Evolutionary conservation across 306 rosid species (phyloP).

Genomic region (Quercus aquifolioides): DNA sequence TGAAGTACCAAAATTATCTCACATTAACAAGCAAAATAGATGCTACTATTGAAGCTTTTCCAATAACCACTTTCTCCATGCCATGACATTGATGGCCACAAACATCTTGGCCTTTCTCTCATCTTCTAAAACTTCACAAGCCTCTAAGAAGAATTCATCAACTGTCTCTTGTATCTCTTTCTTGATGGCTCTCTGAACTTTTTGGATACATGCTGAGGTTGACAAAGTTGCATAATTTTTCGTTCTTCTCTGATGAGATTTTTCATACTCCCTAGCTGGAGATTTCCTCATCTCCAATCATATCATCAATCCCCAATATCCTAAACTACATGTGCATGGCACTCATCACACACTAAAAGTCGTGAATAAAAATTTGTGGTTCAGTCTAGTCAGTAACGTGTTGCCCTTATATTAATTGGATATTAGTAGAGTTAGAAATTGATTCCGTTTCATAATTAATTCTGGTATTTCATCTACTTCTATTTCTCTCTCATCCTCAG

Average conservation of each 20-base stretch:
- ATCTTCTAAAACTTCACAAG: slow-evolving; percentile 50
- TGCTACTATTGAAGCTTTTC: slow-evolving; percentile 36
- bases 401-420: no score
- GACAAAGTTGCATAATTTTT: slow-evolving; percentile 21
- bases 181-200: slow-evolving; percentile 16
- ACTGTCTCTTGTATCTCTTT: slow-evolving; percentile 19
- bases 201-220: slow-evolving; percentile 23
- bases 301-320: background rate
- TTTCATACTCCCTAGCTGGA: slow-evolving; percentile 16
- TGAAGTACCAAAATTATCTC: no score
- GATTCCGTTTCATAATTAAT: no score
- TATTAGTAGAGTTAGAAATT: no score
- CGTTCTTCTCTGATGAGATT: slow-evolving; percentile 22
- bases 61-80: slow-evolving; percentile 44
- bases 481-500: no score
- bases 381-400: no score
- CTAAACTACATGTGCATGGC: no score
- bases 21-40: background rate
- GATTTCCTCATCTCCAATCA: slow-evolving; percentile 17
- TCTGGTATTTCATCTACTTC: no score
- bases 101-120: slow-evolving; percentile 53
- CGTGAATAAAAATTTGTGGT: no score
- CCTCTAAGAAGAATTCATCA: slow-evolving; percentile 53
- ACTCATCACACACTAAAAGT: no score
- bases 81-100: slow-evolving; percentile 45